Evolutionary conservation across 768 basidiomycete genomes (phyloP).

Genomic region (Neoboletus magnificus): DNA sequence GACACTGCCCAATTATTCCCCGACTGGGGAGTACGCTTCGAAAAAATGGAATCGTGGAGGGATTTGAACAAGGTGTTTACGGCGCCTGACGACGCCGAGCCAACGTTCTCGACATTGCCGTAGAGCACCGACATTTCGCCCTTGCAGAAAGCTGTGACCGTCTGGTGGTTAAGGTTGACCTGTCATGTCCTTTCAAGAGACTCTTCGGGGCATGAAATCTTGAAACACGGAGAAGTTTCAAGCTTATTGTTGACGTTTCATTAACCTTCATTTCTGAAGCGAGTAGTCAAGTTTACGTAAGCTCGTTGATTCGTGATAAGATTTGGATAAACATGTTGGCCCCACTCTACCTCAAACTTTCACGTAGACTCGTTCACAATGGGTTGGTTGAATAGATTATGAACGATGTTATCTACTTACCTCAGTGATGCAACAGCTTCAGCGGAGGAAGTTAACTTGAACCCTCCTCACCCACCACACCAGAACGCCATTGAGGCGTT

Average conservation of each 20-base stretch:
- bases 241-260: conserved; percentile 18
- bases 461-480: conserved; percentile 57
- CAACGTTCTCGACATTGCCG: conserved; percentile 23
- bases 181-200: conserved; percentile 2
- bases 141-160: background rate
- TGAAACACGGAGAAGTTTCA: conserved; percentile 28
- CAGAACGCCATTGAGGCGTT: conserved; percentile 65
- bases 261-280: conserved; percentile 10
- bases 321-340: background rate
- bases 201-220: conserved; percentile 24
- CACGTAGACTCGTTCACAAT: conserved; percentile 13
- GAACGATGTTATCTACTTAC: conserved; percentile 7
- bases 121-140: conserved; percentile 1
- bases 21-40: conserved; percentile 7
- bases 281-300: conserved; percentile 18
- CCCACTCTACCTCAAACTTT: background rate
- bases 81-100: background rate
- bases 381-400: conserved; percentile 21
- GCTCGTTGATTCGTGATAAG: conserved; percentile 17
- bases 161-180: conserved; percentile 5
- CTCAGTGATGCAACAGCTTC: conserved; percentile 43
- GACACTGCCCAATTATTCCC: background rate
- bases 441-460: conserved; percentile 53
- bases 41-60: conserved; percentile 18
- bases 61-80: background rate